A percentile compares a stretch with the other conserved stretches of the same genome.
These are phyloP conservation scores for Globisporangium heterothallicum DNA, from an alignment of 352 stramenopile genomes.

Conservation along the genomic window DNA sequence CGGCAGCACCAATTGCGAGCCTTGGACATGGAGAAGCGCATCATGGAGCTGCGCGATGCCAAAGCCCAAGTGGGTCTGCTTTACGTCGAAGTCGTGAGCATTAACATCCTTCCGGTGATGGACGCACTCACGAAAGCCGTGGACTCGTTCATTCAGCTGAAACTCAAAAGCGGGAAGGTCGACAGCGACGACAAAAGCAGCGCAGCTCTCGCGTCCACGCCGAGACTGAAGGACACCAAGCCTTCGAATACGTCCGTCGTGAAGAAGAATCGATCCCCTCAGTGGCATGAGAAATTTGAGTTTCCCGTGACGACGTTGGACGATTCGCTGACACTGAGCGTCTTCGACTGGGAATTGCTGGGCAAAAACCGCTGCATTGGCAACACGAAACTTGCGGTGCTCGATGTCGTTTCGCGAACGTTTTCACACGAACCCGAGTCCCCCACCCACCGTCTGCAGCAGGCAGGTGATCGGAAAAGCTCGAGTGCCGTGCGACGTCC, in stretches of 20 bases:
- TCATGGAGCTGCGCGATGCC: conserved; percentile 23
- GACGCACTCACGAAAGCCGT: conserved; percentile 44
- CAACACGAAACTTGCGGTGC: conserved; percentile 28
- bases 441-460: neutral
- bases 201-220: neutral
- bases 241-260: conserved; percentile 48
- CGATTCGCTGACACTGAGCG: conserved; percentile 35
- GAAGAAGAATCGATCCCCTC: conserved; percentile 53
- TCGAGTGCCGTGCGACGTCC: neutral
- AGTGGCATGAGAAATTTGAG: conserved; percentile 61
- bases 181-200: conserved; percentile 4
- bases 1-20: conserved; percentile 26
- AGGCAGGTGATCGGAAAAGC: neutral
- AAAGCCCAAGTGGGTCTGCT: conserved; percentile 31
- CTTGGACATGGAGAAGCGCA: conserved; percentile 35
- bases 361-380: conserved; percentile 51
- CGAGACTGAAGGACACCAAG: neutral
- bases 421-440: conserved; percentile 10
- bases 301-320: conserved; percentile 43
- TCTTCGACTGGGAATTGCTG: conserved; percentile 53
- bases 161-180: conserved; percentile 20
- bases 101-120: conserved; percentile 66
- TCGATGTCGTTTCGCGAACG: conserved; percentile 42
- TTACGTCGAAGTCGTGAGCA: conserved; percentile 47
- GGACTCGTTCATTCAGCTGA: conserved; percentile 53